phyloP scores from a whole-genome alignment of 1,284 basidiomycete species.

The Leucoagaricus sp. region DNA sequence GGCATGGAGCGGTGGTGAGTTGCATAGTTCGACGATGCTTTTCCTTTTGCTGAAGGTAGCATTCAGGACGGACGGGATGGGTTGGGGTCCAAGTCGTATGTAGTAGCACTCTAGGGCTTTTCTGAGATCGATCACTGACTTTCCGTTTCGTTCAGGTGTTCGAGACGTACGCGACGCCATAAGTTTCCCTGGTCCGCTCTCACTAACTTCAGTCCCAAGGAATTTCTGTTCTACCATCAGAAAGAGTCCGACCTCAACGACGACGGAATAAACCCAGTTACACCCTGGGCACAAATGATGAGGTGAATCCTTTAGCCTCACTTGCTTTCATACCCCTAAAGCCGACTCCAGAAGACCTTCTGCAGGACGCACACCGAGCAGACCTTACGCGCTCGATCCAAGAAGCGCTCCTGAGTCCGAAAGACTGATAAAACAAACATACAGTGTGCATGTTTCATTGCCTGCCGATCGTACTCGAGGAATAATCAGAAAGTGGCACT shows the following conservation, averaged over 20 bases:
- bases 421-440: constrained; percentile 80
- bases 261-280: constrained; percentile 61
- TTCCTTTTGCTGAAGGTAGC: not conserved
- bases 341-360: constrained; percentile 14
- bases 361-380: constrained; percentile 18
- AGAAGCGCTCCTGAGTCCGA: constrained; percentile 47
- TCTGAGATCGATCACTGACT: constrained; percentile 4
- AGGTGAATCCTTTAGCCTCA: constrained; percentile 40
- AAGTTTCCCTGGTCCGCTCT: not conserved
- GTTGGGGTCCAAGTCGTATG: constrained; percentile 74
- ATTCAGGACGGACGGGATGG: constrained; percentile 77
- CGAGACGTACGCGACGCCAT: constrained; percentile 57
- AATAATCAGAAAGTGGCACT: constrained; percentile 75
- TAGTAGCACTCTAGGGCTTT: constrained; percentile 19
- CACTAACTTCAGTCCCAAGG: constrained; percentile 39
- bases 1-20: constrained; percentile 80
- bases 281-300: constrained; percentile 76
- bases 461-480: constrained; percentile 65
- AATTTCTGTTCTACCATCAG: constrained; percentile 82
- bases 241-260: constrained; percentile 70
- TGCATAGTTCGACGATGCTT: constrained; percentile 6
- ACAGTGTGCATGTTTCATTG: constrained; percentile 74
- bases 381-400: constrained; percentile 35
- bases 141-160: constrained; percentile 45
- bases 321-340: constrained; percentile 14